A percentile compares a stretch with the other conserved stretches of the same genome.
Conservation (phyloP, 345 rosid species). For the Boechera stricta region DNA sequence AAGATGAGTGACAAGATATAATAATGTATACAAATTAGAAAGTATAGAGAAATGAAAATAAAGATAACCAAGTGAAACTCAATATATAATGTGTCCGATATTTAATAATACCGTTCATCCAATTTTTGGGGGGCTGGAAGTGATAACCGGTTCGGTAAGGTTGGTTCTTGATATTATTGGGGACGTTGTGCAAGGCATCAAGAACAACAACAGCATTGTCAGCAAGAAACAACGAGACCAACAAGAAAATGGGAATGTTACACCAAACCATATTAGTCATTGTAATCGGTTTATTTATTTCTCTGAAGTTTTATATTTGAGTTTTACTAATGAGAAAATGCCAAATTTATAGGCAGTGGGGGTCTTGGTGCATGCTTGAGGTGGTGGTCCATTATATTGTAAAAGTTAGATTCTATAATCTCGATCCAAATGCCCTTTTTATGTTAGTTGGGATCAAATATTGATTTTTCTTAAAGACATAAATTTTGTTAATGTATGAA, state of each 20-base stretch:
- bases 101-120: slow-evolving; percentile 68
- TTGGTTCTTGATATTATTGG: slow-evolving; percentile 40
- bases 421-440: slow-evolving; percentile 26
- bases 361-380: slow-evolving; percentile 13
- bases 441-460: not conserved
- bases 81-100: not conserved
- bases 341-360: slow-evolving; percentile 30
- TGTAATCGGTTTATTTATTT: not conserved
- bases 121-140: slow-evolving; percentile 75
- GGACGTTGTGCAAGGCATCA: slow-evolving; percentile 15
- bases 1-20: not conserved
- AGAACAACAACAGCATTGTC: slow-evolving; percentile 27
- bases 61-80: not conserved
- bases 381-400: slow-evolving; percentile 37
- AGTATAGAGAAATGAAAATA: not conserved
- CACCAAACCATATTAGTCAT: slow-evolving; percentile 33
- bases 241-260: slow-evolving; percentile 26
- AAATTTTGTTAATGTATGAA: not conserved
- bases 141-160: slow-evolving; percentile 76
- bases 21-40: not conserved
- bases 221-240: slow-evolving; percentile 30
- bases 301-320: slow-evolving; percentile 8
- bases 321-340: not conserved
- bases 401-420: slow-evolving; percentile 7
- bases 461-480: not conserved